Conservation (phyloP, 441 rosid species). For the Breynia disticha region DNA sequence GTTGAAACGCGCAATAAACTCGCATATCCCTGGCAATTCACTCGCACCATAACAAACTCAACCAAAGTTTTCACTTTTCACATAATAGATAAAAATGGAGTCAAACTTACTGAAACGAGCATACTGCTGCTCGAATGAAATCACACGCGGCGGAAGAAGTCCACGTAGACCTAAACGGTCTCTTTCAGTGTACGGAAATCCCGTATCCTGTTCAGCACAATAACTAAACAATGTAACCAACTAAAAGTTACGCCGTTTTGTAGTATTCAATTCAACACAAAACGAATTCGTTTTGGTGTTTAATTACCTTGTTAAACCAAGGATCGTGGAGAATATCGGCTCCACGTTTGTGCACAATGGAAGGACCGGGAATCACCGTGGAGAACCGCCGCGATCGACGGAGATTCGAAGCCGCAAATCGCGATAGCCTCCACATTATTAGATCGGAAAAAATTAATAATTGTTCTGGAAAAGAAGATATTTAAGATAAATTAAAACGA, state of each 20-base stretch:
- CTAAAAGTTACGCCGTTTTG: neutral
- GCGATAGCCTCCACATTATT: constrained; percentile 72
- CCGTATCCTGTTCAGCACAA: constrained; percentile 61
- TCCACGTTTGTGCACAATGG: constrained; percentile 92
- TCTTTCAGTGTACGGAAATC: constrained; percentile 92
- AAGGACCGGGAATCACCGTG: constrained; percentile 77
- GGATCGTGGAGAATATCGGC: constrained; percentile 99
- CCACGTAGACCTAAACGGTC: constrained; percentile 91
- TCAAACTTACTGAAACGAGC: constrained; percentile 79
- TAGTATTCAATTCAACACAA: no score
- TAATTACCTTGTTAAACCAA: constrained; percentile 98
- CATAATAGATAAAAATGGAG: neutral
- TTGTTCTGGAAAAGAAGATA: no score
- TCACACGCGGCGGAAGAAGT: constrained; percentile 92
- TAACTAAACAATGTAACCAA: neutral
- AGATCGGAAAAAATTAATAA: no score
- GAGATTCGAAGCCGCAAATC: constrained; percentile 33
- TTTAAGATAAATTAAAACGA: neutral
- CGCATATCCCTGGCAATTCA: no score
- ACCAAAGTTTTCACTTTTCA: no score
- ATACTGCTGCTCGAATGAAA: constrained; percentile 85
- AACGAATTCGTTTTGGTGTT: no score
- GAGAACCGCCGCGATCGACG: constrained; percentile 58
- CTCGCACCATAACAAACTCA: no score
- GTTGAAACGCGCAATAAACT: no score